These are phyloP conservation scores for Arthroderma sp. DNA, from an alignment of 2,329 filamentous ascomycete species.

Conservation along the genomic window DNA sequence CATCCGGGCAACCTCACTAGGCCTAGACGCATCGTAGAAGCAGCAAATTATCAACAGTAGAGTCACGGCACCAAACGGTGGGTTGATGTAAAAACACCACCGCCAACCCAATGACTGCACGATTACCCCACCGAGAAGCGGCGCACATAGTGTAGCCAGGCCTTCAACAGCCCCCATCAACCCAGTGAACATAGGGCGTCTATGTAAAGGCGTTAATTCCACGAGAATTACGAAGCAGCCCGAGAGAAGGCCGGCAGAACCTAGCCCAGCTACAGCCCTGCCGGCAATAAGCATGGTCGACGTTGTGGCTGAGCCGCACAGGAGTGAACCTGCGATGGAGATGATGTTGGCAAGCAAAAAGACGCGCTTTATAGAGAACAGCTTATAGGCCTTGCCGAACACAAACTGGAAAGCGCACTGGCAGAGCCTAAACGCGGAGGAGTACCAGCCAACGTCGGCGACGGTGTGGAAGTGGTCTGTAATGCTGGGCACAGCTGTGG, in stretches of 20 bases:
- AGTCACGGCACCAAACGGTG: slow-evolving; percentile 18
- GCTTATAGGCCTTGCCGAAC: slow-evolving; percentile 19
- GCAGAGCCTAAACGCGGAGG: slow-evolving; percentile 11
- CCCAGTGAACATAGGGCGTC: slow-evolving; percentile 16
- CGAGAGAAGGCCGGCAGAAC: slow-evolving; percentile 8
- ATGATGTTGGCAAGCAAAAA: slow-evolving; percentile 13
- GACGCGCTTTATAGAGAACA: slow-evolving; percentile 19
- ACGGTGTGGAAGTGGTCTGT: slow-evolving; percentile 17
- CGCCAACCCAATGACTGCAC: slow-evolving; percentile 23
- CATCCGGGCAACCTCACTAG: slow-evolving; percentile 6
- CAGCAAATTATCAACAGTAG: slow-evolving; percentile 11
- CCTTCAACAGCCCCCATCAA: slow-evolving; percentile 16
- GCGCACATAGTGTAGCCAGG: slow-evolving; percentile 7
- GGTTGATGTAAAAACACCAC: slow-evolving; percentile 27
- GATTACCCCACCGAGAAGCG: slow-evolving; percentile 19
- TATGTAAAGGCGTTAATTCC: slow-evolving; percentile 12
- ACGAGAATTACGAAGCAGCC: slow-evolving; percentile 1
- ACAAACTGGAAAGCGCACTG: slow-evolving; percentile 13
- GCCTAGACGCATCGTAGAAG: not conserved
- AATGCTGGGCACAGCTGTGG: slow-evolving; percentile 12
- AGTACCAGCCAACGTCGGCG: slow-evolving; percentile 20
- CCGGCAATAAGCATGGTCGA: slow-evolving; percentile 15
- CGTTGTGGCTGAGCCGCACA: slow-evolving; percentile 13
- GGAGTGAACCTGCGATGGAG: slow-evolving; percentile 9
- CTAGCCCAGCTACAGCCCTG: slow-evolving; percentile 20